Conservation (phyloP, 345 rosid genomes). For the Rhodamnia rubescens region DNA sequence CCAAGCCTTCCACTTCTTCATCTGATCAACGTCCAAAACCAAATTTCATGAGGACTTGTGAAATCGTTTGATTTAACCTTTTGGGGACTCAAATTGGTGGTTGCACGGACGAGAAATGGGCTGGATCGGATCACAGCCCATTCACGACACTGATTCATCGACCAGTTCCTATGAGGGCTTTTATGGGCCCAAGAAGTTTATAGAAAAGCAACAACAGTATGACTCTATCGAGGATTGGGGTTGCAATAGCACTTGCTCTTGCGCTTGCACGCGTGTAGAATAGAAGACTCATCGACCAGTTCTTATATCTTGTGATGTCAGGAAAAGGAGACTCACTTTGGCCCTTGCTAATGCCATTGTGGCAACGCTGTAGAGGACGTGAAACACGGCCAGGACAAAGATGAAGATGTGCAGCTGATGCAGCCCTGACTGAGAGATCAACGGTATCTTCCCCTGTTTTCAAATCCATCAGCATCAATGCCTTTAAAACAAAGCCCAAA, state of each 20-base stretch:
- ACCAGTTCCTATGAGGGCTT: not conserved
- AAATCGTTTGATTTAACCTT: not conserved
- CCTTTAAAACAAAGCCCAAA: not conserved
- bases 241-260: too few relatives aligned
- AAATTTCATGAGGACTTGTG: not conserved
- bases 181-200: not conserved
- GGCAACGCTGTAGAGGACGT: slow-evolving; percentile 36
- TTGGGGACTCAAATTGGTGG: not conserved
- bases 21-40: slow-evolving; percentile 10
- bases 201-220: not conserved
- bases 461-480: not conserved
- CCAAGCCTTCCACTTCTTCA: slow-evolving; percentile 56
- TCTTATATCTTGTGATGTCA: not conserved
- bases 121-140: not conserved
- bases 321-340: slow-evolving; percentile 10
- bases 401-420: slow-evolving; percentile 59
- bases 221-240: too few relatives aligned
- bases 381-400: slow-evolving; percentile 50
- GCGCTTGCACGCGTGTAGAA: too few relatives aligned
- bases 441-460: slow-evolving; percentile 21
- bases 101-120: not conserved
- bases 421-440: slow-evolving; percentile 38
- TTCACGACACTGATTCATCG: not conserved
- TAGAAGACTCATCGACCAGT: too few relatives aligned
- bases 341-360: slow-evolving; percentile 33